phyloP scores from a whole-genome alignment of 768 basidiomycete species.

The Russula dissimulans region DNA sequence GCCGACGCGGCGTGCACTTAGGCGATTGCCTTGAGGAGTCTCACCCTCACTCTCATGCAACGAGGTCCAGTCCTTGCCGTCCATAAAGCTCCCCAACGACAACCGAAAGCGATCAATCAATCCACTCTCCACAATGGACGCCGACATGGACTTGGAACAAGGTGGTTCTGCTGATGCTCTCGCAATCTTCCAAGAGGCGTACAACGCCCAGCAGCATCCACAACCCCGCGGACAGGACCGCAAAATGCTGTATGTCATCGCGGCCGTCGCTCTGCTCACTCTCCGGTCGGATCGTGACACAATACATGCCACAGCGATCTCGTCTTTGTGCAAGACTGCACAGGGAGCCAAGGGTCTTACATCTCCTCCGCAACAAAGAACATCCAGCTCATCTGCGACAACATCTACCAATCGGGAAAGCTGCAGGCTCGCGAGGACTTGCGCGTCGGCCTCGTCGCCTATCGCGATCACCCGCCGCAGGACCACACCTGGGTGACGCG shows the following conservation, averaged over 20 bases:
- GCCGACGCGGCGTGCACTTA: slow-evolving; percentile 6
- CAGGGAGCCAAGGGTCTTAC: slow-evolving; percentile 84
- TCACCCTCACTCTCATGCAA: slow-evolving; percentile 3
- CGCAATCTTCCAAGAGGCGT: slow-evolving; percentile 28
- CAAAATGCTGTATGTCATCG: slow-evolving; percentile 65
- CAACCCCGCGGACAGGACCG: slow-evolving; percentile 33
- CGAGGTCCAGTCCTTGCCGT: slow-evolving; percentile 8
- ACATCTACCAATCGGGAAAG: slow-evolving; percentile 90
- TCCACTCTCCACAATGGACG: slow-evolving; percentile 46
- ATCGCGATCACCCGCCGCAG: slow-evolving; percentile 95
- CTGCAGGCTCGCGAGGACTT: slow-evolving; percentile 83
- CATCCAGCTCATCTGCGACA: slow-evolving; percentile 89
- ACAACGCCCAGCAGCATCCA: slow-evolving; percentile 26
- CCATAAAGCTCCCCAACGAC: not conserved
- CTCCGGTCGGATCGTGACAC: not conserved
- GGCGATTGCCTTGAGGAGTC: slow-evolving; percentile 12
- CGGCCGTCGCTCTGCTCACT: not conserved
- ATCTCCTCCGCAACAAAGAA: slow-evolving; percentile 94
- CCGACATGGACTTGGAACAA: slow-evolving; percentile 65
- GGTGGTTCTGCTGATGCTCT: slow-evolving; percentile 25
- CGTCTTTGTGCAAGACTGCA: slow-evolving; percentile 93
- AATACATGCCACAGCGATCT: slow-evolving; percentile 52
- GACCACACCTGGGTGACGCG: slow-evolving; percentile 91
- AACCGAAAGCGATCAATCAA: not conserved
- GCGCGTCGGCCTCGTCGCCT: slow-evolving; percentile 87